These are phyloP conservation scores for Coniochaeta sp. DNA, from an alignment of 2,329 filamentous ascomycete genomes.

Conservation along the genomic window DNA sequence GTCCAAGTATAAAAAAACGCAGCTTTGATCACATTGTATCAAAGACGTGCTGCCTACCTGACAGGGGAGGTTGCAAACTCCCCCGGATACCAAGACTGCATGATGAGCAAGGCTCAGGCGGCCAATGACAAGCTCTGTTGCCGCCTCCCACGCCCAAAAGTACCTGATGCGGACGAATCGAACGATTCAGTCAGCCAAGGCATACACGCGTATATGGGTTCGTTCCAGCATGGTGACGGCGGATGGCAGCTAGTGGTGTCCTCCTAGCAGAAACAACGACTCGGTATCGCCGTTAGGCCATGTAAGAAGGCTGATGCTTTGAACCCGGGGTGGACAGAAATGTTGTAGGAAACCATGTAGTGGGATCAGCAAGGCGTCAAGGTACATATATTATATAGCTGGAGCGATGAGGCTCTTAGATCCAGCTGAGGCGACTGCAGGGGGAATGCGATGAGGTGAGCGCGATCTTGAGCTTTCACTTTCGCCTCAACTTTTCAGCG, in stretches of 20 bases:
- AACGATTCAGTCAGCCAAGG: background rate
- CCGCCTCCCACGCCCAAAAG: background rate
- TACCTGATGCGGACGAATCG: background rate
- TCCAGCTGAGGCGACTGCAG: background rate
- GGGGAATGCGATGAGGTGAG: background rate
- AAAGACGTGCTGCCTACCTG: background rate
- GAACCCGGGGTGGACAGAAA: background rate
- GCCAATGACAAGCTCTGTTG: background rate
- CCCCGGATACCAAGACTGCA: background rate
- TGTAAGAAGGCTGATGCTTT: background rate
- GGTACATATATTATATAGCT: background rate
- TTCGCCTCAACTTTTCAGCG: background rate
- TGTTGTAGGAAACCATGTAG: background rate
- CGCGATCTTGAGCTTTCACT: slow-evolving; percentile 1
- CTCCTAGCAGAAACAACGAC: background rate
- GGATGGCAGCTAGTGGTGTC: background rate
- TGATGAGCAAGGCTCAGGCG: background rate
- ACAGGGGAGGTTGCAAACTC: background rate
- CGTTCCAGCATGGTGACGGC: background rate
- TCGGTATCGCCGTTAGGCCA: background rate
- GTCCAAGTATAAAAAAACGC: background rate
- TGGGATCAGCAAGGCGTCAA: background rate
- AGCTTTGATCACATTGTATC: background rate
- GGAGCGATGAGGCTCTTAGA: background rate
- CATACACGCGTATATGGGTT: no score